phyloP scores from a whole-genome alignment of 768 basidiomycete species.

The Termitomyces sp. region DNA sequence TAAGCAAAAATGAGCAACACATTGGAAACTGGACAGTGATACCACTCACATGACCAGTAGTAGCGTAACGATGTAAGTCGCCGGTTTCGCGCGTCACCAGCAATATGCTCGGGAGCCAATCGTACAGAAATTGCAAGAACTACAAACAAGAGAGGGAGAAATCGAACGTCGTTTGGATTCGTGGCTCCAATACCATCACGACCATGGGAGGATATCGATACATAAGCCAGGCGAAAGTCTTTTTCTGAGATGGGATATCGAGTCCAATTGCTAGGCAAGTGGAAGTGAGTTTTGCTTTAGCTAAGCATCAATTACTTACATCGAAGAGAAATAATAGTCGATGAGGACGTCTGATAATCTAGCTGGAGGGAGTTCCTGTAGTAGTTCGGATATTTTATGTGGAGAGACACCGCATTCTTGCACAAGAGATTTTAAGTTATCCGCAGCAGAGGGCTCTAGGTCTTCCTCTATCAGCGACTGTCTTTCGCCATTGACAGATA shows the following conservation, averaged over 20 bases:
- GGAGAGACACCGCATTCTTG: slow-evolving; percentile 92
- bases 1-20: slow-evolving; percentile 21
- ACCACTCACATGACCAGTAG: slow-evolving; percentile 88
- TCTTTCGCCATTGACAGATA: slow-evolving; percentile 7
- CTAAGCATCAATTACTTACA: slow-evolving; percentile 35
- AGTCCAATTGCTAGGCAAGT: slow-evolving; percentile 73
- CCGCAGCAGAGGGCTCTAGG: slow-evolving; percentile 56
- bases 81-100: slow-evolving; percentile 69
- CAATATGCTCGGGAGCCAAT: slow-evolving; percentile 80
- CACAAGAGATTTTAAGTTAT: slow-evolving; percentile 80
- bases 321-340: slow-evolving; percentile 72
- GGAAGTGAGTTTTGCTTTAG: slow-evolving; percentile 1
- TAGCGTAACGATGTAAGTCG: slow-evolving; percentile 82
- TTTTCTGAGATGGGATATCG: slow-evolving; percentile 87
- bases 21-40: not conserved
- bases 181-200: slow-evolving; percentile 53
- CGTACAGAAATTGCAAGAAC: slow-evolving; percentile 85
- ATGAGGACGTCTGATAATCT: slow-evolving; percentile 72
- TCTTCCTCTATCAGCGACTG: slow-evolving; percentile 33
- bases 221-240: slow-evolving; percentile 71
- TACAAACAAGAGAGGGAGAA: slow-evolving; percentile 89
- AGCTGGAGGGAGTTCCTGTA: slow-evolving; percentile 82
- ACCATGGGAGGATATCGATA: slow-evolving; percentile 57
- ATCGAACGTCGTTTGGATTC: slow-evolving; percentile 74
- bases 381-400: slow-evolving; percentile 83